Conservation (phyloP, 345 rosid species). For the Capsella bursapastoris region DNA sequence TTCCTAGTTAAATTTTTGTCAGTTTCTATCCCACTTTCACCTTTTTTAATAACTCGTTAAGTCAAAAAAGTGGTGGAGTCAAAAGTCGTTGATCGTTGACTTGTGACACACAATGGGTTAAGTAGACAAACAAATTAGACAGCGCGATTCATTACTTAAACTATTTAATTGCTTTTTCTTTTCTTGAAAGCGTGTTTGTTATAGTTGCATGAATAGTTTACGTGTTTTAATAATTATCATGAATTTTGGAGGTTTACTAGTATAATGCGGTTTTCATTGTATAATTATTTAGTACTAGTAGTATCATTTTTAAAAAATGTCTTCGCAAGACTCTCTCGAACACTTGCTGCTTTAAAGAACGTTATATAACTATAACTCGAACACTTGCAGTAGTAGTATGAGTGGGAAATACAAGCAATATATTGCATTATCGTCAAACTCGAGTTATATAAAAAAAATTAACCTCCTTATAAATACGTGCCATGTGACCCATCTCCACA, state of each 20-base stretch:
- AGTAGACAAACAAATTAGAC: slow-evolving; percentile 25
- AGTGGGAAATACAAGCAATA: slow-evolving; percentile 20
- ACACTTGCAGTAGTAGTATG: not conserved
- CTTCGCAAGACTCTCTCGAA: too few relatives aligned
- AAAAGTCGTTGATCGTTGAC: slow-evolving; percentile 40
- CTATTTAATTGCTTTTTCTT: not conserved
- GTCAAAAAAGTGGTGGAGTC: slow-evolving; percentile 12
- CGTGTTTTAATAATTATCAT: not conserved
- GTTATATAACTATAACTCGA: not conserved
- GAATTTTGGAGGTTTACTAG: not conserved
- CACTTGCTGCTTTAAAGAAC: too few relatives aligned
- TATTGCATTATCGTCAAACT: slow-evolving; percentile 6
- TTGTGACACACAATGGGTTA: slow-evolving; percentile 13
- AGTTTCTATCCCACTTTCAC: slow-evolving; percentile 12
- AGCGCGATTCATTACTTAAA: not conserved
- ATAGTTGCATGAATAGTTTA: not conserved
- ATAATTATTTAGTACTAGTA: too few relatives aligned
- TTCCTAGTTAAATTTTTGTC: not conserved
- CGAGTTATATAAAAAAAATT: not conserved
- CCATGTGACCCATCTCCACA: slow-evolving; percentile 21
- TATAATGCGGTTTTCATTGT: too few relatives aligned
- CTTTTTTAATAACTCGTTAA: not conserved
- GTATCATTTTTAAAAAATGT: too few relatives aligned
- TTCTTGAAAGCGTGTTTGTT: slow-evolving; percentile 5
- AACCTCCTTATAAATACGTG: slow-evolving; percentile 20